phyloP scores from a whole-genome alignment of 305 asterid species.

The Ilex paraguariensis region DNA sequence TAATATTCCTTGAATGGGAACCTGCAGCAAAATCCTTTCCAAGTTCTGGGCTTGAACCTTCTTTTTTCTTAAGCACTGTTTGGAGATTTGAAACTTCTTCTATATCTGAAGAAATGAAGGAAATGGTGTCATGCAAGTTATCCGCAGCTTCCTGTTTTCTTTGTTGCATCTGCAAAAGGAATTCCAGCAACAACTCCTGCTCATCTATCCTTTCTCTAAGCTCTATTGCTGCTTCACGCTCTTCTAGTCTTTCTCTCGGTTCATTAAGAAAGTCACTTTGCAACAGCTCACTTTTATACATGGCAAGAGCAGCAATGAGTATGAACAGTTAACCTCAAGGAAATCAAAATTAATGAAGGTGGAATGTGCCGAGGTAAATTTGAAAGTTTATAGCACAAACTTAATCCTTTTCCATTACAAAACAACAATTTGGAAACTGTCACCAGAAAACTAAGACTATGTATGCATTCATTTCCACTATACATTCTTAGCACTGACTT shows the following conservation, averaged over 20 bases:
- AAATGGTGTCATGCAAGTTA: slow-evolving; percentile 54
- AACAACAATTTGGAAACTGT: background rate
- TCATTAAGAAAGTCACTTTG: slow-evolving; percentile 84
- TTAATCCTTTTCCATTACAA: background rate
- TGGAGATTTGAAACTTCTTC: slow-evolving; percentile 76
- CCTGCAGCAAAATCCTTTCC: slow-evolving; percentile 31
- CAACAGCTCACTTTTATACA: slow-evolving; percentile 61
- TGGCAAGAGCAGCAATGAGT: slow-evolving; percentile 4
- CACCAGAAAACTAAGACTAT: background rate
- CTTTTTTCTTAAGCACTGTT: slow-evolving; percentile 38
- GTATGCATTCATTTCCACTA: background rate
- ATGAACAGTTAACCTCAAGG: slow-evolving; percentile 2
- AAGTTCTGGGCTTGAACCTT: slow-evolving; percentile 32
- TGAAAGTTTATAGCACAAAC: background rate
- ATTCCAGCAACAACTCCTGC: slow-evolving; percentile 84
- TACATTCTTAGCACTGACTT: background rate
- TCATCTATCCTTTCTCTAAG: slow-evolving; percentile 84
- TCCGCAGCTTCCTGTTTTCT: slow-evolving; percentile 70
- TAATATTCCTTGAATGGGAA: slow-evolving; percentile 22
- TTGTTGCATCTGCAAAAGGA: slow-evolving; percentile 66
- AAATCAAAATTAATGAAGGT: background rate
- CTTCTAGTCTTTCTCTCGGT: slow-evolving; percentile 75
- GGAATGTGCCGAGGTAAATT: background rate
- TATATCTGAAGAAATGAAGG: slow-evolving; percentile 65
- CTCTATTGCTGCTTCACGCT: slow-evolving; percentile 79